Evolutionary conservation across 2,329 filamentous ascomycete species (phyloP), one percentile per base, ranked within the genome.

Genomic region (Pseudocercospora crystallina): DNA sequence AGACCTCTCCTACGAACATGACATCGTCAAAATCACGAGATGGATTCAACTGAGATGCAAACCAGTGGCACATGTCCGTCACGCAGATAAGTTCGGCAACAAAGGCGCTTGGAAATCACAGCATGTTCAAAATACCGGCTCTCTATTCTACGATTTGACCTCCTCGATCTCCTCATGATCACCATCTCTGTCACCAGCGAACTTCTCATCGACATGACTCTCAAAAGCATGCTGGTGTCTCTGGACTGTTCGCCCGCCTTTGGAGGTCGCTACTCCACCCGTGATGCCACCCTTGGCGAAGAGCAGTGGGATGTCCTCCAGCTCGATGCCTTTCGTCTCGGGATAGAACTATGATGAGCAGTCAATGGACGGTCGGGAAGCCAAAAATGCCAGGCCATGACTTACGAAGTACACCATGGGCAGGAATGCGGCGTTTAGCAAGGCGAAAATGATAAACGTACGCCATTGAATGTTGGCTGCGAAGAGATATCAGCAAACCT

Each of bases 391-490:
- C 13, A 14, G 15, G 7, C 9, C 8, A 5, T 14, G n/a, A 26
- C 32, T 38, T 20, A 26, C 20, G 26, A 46, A 46, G 34, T 46
- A 46, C 12, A 38, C 26, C 17, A 46, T 38, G 29, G 43, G 43
- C 2, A 46, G 30, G 13, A 46, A 46, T 13, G 43, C 43, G 8
- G 43, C 43, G 7, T 38, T 37, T 5, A 46, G n/a, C 8, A 53
- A 53, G 1, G 55, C 46, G 14, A 51, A 60, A n/a, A 58, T 50
- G 37, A 58, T 54, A 13, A 53, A 59, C 2, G 45, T 40, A 31
- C 45, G 38, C 44, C 40, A 44, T 7, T 31, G 20, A 37, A 53
- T 43, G 34, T 49, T 29, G 33, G 20, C 20, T 26, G 20, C 7
- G 7, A 26, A 7, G 20, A 7, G 3, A 4, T 7, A 7, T 26